These are phyloP conservation scores for Spizellomyces punctatus DNA, from an alignment of 192 early-diverging fungal genomes.

Conservation along the genomic window DNA sequence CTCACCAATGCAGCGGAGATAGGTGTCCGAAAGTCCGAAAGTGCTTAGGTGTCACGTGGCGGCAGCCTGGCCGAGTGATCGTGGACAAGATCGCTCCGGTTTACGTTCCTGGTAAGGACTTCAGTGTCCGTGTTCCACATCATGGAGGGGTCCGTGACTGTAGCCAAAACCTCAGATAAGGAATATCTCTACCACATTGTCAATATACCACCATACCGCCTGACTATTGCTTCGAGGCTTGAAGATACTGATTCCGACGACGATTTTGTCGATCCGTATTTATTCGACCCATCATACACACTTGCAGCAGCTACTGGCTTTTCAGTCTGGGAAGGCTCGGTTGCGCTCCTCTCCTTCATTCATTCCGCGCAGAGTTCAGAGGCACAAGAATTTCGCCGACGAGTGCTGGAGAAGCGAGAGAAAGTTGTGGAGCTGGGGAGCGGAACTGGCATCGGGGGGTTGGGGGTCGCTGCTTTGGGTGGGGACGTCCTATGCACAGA, in stretches of 20 bases:
- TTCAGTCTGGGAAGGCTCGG: constrained; percentile 32
- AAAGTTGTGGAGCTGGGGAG: constrained; percentile 18
- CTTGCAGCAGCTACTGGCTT: constrained; percentile 33
- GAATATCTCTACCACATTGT: constrained; percentile 28
- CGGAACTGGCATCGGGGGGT: constrained; percentile 23
- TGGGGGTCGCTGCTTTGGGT: constrained; percentile 25
- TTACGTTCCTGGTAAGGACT: no score
- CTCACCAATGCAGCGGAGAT: no score
- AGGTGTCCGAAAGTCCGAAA: no score
- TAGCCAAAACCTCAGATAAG: constrained; percentile 17
- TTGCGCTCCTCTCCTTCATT: constrained; percentile 25
- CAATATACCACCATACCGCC: constrained; percentile 14
- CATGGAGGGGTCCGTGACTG: background rate
- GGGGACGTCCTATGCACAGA: constrained; percentile 24
- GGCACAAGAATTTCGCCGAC: constrained; percentile 19
- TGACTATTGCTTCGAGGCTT: constrained; percentile 12
- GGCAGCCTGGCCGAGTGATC: no score
- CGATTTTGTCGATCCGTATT: constrained; percentile 22
- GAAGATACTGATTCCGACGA: constrained; percentile 20
- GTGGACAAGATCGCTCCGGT: no score
- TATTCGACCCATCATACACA: constrained; percentile 29
- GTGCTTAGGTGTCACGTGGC: no score
- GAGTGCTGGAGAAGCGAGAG: constrained; percentile 18
- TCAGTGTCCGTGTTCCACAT: background rate
- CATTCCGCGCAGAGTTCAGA: background rate